phyloP scores from a whole-genome alignment of 306 rosid species.

The Heteromeles arbutifolia region DNA sequence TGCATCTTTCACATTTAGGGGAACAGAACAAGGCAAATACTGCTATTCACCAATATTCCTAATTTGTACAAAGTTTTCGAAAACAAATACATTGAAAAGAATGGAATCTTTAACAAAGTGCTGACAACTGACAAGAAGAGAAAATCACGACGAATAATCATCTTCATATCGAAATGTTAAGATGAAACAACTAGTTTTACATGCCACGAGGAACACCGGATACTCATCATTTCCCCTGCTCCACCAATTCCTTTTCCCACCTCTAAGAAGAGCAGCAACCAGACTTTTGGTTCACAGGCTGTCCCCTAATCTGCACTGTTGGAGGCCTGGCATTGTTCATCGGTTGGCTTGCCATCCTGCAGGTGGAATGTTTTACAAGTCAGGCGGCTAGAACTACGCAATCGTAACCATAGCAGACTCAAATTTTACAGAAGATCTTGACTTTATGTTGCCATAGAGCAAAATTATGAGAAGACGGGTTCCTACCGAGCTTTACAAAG shows the following conservation, averaged over 20 bases:
- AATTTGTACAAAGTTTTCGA: conserved; percentile 66
- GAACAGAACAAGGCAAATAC: conserved; percentile 55
- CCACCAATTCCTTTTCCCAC: conserved; percentile 13
- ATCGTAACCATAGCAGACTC: not conserved
- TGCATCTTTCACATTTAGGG: conserved; percentile 1
- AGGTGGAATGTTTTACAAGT: not conserved
- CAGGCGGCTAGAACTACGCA: not conserved
- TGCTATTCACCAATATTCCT: conserved; percentile 76
- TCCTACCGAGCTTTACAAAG: not conserved
- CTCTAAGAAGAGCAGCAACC: conserved; percentile 94
- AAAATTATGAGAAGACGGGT: not conserved
- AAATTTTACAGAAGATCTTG: not conserved
- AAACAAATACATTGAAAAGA: conserved; percentile 87
- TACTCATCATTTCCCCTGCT: conserved; percentile 33
- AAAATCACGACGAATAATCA: conserved; percentile 15
- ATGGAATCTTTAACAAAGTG: conserved; percentile 59
- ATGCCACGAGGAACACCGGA: conserved; percentile 36
- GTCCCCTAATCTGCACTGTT: conserved; percentile 94
- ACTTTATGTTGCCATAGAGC: not conserved
- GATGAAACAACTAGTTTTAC: conserved; percentile 42
- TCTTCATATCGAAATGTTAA: conserved; percentile 19
- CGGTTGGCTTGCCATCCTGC: conserved; percentile 99
- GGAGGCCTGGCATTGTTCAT: conserved; percentile 89
- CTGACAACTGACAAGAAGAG: conserved; percentile 31
- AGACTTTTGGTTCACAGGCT: conserved; percentile 91